A percentile compares a stretch with the other conserved stretches of the same genome.
Conservation (phyloP, 768 basidiomycete species). For the Suillus paluster region DNA sequence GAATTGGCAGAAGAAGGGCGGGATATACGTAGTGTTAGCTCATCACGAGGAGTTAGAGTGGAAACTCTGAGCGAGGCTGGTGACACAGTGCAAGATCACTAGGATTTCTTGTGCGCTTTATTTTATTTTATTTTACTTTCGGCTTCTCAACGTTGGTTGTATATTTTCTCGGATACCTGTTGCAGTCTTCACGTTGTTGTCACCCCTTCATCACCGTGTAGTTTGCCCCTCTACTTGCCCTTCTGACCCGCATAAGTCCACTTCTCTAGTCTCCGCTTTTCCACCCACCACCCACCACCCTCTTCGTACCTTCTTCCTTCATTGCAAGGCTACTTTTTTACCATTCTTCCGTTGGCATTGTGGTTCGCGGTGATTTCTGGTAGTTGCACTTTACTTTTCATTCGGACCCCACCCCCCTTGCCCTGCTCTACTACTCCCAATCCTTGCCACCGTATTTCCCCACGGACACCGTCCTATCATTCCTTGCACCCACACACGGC, state of each 20-base stretch:
- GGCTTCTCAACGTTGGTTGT: slow-evolving; percentile 38
- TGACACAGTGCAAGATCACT: slow-evolving; percentile 52
- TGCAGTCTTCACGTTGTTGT: slow-evolving; percentile 32
- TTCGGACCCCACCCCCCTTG: slow-evolving; percentile 21
- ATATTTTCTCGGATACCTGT: slow-evolving; percentile 39
- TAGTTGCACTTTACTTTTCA: slow-evolving; percentile 24
- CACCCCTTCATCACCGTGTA: slow-evolving; percentile 32
- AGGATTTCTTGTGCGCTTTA: slow-evolving; percentile 39
- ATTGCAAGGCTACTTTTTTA: slow-evolving; percentile 28
- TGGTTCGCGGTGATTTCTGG: slow-evolving; percentile 31
- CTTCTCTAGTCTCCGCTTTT: slow-evolving; percentile 27
- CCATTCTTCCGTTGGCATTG: slow-evolving; percentile 23
- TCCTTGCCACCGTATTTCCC: slow-evolving; percentile 18
- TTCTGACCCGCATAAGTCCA: slow-evolving; percentile 35
- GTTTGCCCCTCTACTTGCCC: slow-evolving; percentile 34
- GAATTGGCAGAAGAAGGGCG: slow-evolving; percentile 90
- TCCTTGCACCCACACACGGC: slow-evolving; percentile 37
- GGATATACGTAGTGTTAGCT: slow-evolving; percentile 83
- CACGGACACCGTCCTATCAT: slow-evolving; percentile 19
- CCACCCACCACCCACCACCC: slow-evolving; percentile 14
- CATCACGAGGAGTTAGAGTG: slow-evolving; percentile 78
- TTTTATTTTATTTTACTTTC: slow-evolving; percentile 40
- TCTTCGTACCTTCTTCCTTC: slow-evolving; percentile 26
- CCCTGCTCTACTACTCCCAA: slow-evolving; percentile 23
- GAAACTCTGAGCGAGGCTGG: slow-evolving; percentile 63